Conservation (phyloP, 2,329 filamentous ascomycete species). For the Phaeosphaeria sp. region DNA sequence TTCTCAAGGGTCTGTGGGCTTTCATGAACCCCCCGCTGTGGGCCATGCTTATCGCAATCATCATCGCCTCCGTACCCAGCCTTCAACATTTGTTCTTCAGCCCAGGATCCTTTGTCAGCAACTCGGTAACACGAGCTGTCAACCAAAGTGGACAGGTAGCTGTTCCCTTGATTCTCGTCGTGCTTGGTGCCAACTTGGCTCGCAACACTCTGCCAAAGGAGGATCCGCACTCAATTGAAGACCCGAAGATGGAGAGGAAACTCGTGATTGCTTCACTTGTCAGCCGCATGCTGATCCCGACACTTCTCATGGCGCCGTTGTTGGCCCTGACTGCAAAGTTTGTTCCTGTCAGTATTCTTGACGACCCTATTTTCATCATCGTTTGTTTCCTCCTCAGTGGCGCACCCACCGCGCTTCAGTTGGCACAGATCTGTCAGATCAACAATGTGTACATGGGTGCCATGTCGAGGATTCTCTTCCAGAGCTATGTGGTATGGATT, state of each 20-base stretch:
- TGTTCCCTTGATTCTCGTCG: conserved; percentile 92
- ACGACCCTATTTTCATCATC: conserved; percentile 97
- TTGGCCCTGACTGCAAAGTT: conserved; percentile 88
- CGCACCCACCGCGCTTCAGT: conserved; percentile 88
- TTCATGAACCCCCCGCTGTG: conserved; percentile 99
- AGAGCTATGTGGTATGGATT: conserved; percentile 98
- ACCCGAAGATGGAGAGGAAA: conserved; percentile 71
- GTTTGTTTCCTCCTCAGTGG: conserved; percentile 97
- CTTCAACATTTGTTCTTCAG: conserved; percentile 88
- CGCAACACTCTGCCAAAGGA: conserved; percentile 82
- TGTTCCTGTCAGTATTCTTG: conserved; percentile 89
- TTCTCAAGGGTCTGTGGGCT: conserved; percentile 76
- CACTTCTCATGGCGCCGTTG: conserved; percentile 88
- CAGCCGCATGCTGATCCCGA: conserved; percentile 91
- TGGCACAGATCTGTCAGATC: conserved; percentile 98
- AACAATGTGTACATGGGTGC: conserved; percentile 95
- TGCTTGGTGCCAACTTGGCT: conserved; percentile 92
- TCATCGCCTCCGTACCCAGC: conserved; percentile 85
- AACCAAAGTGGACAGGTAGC: conserved; percentile 87
- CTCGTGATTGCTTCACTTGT: conserved; percentile 86
- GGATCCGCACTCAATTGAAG: conserved; percentile 71
- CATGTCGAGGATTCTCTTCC: conserved; percentile 92
- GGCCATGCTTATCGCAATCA: conserved; percentile 92
- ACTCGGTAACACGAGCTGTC: conserved; percentile 89
- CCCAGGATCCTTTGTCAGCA: conserved; percentile 87